Evolutionary conservation across 805 yeast genomes (phyloP).

Genomic region (Vanderwaltozyma yarrowii): DNA sequence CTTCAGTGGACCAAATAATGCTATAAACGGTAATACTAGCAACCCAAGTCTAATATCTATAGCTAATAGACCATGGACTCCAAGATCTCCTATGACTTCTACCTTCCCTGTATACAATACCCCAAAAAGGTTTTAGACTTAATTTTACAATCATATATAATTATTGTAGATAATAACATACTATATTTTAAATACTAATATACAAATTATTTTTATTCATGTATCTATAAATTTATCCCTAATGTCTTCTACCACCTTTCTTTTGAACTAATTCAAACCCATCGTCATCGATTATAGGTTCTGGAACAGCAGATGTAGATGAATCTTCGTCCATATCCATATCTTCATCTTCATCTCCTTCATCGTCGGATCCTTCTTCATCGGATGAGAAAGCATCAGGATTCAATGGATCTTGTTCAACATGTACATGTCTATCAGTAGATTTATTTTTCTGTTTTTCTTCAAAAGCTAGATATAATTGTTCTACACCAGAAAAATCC

Average conservation of each 20-base stretch:
- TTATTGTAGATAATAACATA: too few relatives aligned
- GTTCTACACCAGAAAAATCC: slow-evolving; percentile 48
- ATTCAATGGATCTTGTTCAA: slow-evolving; percentile 53
- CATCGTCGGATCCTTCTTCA: slow-evolving; percentile 37
- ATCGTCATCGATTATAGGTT: slow-evolving; percentile 80
- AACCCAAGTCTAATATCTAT: slow-evolving; percentile 8
- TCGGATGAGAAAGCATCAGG: slow-evolving; percentile 46
- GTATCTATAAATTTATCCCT: background rate
- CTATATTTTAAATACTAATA: too few relatives aligned
- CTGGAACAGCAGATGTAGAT: slow-evolving; percentile 13
- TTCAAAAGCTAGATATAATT: slow-evolving; percentile 48
- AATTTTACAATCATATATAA: too few relatives aligned
- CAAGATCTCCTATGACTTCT: slow-evolving; percentile 7
- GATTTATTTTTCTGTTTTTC: slow-evolving; percentile 37
- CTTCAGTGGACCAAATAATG: slow-evolving; percentile 1
- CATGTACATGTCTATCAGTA: slow-evolving; percentile 29
- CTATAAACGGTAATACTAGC: slow-evolving; percentile 2
- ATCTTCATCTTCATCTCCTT: slow-evolving; percentile 35
- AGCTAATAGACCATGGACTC: slow-evolving; percentile 13
- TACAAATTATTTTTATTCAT: too few relatives aligned
- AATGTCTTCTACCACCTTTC: slow-evolving; percentile 44
- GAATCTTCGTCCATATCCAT: slow-evolving; percentile 31
- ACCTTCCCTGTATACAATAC: background rate
- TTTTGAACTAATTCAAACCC: slow-evolving; percentile 85
- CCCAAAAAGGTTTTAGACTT: background rate